Conservation (phyloP, 192 early-diverging fungal species). For the Coemansia sp. region DNA sequence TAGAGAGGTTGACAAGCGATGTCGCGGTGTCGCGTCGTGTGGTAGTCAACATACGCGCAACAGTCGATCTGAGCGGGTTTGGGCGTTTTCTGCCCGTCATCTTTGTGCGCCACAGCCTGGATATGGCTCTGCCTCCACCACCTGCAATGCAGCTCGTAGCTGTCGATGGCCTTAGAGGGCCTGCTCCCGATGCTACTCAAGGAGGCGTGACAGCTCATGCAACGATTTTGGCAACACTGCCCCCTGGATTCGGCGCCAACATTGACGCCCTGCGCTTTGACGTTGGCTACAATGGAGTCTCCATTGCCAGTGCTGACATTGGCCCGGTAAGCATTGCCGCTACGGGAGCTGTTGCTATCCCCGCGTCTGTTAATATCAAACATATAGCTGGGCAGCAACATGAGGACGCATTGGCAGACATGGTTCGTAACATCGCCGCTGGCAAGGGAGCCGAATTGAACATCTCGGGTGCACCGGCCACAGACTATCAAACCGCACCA, state of each 20-base stretch:
- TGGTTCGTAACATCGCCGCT: conserved; percentile 10
- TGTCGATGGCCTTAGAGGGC: conserved; percentile 22
- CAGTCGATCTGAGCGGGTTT: conserved; percentile 39
- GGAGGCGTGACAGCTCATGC: conserved; percentile 32
- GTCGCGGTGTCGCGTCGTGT: conserved; percentile 25
- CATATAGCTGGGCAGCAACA: conserved; percentile 20
- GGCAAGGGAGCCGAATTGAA: conserved; percentile 17
- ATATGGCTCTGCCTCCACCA: conserved; percentile 23
- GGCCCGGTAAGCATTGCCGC: conserved; percentile 20
- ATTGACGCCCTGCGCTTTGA: conserved; percentile 27
- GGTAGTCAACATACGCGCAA: conserved; percentile 11
- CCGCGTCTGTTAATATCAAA: conserved; percentile 16
- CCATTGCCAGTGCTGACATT: conserved; percentile 23
- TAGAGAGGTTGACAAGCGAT: conserved; percentile 28
- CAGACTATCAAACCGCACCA: conserved; percentile 16
- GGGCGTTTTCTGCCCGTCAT: conserved; percentile 34
- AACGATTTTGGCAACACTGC: conserved; percentile 10
- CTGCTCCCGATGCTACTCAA: conserved; percentile 9
- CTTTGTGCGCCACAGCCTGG: conserved; percentile 18
- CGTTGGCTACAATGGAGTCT: conserved; percentile 20
- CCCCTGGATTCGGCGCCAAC: conserved; percentile 27
- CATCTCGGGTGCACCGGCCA: conserved; percentile 25
- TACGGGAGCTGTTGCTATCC: conserved; percentile 11
- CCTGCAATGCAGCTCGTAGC: conserved; percentile 16
- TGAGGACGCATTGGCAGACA: conserved; percentile 31